Conservation (phyloP, 202 grass and related monocot species). For the Dendrocalamus latiflorus region DNA sequence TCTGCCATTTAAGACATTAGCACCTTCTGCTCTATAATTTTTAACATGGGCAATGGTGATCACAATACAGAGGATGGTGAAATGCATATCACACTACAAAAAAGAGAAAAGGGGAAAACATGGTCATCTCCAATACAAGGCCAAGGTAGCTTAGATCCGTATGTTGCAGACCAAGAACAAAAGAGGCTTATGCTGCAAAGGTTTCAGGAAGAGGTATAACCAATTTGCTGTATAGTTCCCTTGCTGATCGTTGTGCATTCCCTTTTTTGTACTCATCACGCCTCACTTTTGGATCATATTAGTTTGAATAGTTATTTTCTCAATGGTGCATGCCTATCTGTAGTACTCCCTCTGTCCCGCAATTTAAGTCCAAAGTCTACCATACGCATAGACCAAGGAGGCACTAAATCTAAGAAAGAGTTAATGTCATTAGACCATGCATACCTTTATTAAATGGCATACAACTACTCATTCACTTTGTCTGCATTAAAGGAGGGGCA, state of each 20-base stretch:
- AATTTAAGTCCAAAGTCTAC: no score
- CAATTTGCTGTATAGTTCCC: background rate
- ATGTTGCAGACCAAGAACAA: conserved; percentile 76
- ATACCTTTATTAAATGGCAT: no score
- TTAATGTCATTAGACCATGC: no score
- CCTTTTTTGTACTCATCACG: background rate
- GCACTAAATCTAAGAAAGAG: no score
- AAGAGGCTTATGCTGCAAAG: conserved; percentile 98
- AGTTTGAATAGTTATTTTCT: background rate
- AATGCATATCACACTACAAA: conserved; percentile 94
- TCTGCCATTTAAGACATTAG: no score
- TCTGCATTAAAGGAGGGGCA: no score
- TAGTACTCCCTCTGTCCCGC: background rate
- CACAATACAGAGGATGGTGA: conserved; percentile 68
- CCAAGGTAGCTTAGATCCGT: conserved; percentile 75
- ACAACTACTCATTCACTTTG: no score
- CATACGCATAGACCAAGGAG: no score
- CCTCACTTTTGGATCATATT: background rate
- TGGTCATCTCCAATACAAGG: conserved; percentile 95
- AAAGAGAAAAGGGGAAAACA: conserved; percentile 83
- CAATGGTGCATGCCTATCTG: background rate
- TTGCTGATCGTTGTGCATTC: background rate
- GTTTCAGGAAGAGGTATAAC: conserved; percentile 96
- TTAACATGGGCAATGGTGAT: conserved; percentile 8
- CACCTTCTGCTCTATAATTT: no score